These are phyloP conservation scores for Infundibulicybe gibba DNA, from an alignment of 768 basidiomycete genomes.

Conservation along the genomic window DNA sequence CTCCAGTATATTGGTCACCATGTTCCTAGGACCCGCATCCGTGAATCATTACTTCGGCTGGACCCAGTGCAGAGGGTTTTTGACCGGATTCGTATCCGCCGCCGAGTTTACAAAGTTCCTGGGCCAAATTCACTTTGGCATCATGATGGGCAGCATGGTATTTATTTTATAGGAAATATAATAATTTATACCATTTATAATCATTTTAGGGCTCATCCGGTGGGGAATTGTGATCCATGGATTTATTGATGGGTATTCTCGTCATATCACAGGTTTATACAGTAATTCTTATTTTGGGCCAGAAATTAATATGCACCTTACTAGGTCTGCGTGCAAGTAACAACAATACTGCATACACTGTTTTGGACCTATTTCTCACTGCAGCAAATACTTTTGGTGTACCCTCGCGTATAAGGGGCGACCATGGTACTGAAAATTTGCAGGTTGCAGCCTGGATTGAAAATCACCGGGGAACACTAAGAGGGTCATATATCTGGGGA, in stretches of 20 bases:
- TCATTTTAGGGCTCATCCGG: slow-evolving; percentile 20
- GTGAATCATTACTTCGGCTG: slow-evolving; percentile 10
- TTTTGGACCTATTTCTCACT: slow-evolving; percentile 25
- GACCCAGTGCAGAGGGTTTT: slow-evolving; percentile 12
- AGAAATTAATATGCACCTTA: too few relatives aligned
- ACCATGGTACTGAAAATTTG: slow-evolving; percentile 36
- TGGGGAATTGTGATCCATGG: slow-evolving; percentile 30
- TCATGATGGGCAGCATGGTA: slow-evolving; percentile 34
- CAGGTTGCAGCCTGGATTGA: slow-evolving; percentile 28
- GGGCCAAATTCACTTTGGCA: slow-evolving; percentile 31
- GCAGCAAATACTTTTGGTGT: slow-evolving; percentile 18
- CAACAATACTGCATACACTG: slow-evolving; percentile 36
- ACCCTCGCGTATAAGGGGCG: slow-evolving; percentile 27
- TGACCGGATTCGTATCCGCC: slow-evolving; percentile 12
- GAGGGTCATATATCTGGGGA: slow-evolving; percentile 33
- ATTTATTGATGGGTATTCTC: slow-evolving; percentile 28
- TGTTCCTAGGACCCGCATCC: slow-evolving; percentile 7
- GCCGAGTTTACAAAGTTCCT: slow-evolving; percentile 18
- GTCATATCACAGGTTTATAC: slow-evolving; percentile 13
- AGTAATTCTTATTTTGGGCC: not conserved
- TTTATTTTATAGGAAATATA: slow-evolving; percentile 1
- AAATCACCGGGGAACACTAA: slow-evolving; percentile 4
- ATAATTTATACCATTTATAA: not conserved
- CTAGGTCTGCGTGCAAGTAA: slow-evolving; percentile 26
- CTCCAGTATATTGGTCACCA: slow-evolving; percentile 10